phyloP scores from a whole-genome alignment of 257 asterid genomes.

The Fraxinus excelsior region DNA sequence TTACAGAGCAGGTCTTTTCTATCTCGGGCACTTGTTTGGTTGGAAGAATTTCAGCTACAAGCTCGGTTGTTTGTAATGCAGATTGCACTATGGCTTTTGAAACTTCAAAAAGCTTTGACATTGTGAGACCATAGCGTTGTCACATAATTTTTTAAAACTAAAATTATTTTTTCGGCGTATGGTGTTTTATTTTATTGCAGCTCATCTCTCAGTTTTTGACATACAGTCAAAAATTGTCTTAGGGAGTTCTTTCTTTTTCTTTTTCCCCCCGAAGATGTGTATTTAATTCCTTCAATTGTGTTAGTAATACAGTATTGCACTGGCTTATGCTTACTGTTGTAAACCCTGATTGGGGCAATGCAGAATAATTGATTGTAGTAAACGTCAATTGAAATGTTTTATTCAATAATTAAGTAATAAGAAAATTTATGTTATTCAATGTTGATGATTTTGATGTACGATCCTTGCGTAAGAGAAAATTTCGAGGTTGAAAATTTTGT shows the following conservation, averaged over 20 bases:
- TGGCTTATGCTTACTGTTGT: conserved; percentile 19
- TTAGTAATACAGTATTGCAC: neutral
- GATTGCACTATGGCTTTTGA: conserved; percentile 72
- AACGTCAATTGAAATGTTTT: neutral
- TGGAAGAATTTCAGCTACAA: conserved; percentile 59
- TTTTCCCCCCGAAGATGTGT: too few species aligned
- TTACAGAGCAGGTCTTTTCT: conserved; percentile 60
- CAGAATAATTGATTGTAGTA: neutral
- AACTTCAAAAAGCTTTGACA: conserved; percentile 57
- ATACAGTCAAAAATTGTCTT: neutral
- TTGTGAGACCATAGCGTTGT: conserved; percentile 23
- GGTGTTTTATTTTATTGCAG: neutral
- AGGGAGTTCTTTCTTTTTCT: neutral
- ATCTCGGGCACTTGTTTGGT: conserved; percentile 54
- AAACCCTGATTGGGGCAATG: conserved; percentile 15
- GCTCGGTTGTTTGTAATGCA: conserved; percentile 72
- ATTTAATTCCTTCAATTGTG: too few species aligned
- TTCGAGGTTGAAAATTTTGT: too few species aligned
- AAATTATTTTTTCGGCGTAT: neutral
- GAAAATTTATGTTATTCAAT: too few species aligned
- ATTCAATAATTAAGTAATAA: too few species aligned
- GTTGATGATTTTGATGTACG: too few species aligned
- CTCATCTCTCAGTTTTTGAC: neutral
- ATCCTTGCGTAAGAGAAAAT: too few species aligned
- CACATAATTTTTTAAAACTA: neutral